phyloP scores from a whole-genome alignment of 2,329 filamentous ascomycete species.

The Diaporthe ilicicola region DNA sequence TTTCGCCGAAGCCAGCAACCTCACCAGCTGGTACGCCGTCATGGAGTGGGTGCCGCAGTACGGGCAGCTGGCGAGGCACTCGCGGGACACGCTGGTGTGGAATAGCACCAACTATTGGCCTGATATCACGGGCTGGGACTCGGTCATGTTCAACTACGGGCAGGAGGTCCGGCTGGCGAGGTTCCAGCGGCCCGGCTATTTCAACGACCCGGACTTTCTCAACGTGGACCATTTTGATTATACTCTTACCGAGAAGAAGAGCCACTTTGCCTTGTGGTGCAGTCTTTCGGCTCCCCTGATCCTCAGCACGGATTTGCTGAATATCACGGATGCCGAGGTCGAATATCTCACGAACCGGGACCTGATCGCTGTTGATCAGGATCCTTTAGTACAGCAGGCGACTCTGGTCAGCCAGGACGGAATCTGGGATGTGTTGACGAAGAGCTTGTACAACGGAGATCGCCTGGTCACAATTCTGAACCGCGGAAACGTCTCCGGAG shows the following conservation, averaged over 20 bases:
- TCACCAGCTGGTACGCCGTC: slow-evolving; percentile 54
- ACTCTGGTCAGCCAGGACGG: slow-evolving; percentile 55
- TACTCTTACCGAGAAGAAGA: slow-evolving; percentile 45
- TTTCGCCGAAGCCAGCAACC: slow-evolving; percentile 46
- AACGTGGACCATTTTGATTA: slow-evolving; percentile 47
- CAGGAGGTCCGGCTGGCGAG: slow-evolving; percentile 52
- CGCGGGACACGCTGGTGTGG: slow-evolving; percentile 41
- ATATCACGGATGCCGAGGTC: slow-evolving; percentile 44
- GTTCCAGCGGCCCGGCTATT: slow-evolving; percentile 47
- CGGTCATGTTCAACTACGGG: slow-evolving; percentile 57
- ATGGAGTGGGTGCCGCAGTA: slow-evolving; percentile 52
- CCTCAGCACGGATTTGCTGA: slow-evolving; percentile 50
- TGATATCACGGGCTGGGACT: slow-evolving; percentile 53
- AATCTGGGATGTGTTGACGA: slow-evolving; percentile 55
- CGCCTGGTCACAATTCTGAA: slow-evolving; percentile 57
- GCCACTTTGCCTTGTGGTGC: slow-evolving; percentile 48
- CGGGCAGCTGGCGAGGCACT: slow-evolving; percentile 55
- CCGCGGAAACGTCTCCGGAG: slow-evolving; percentile 43
- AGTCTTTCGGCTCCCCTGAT: slow-evolving; percentile 47
- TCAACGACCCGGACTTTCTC: slow-evolving; percentile 50
- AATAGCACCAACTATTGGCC: slow-evolving; percentile 51
- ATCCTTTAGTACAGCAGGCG: slow-evolving; percentile 51
- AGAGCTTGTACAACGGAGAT: slow-evolving; percentile 55
- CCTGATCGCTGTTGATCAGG: slow-evolving; percentile 53
- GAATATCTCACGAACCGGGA: slow-evolving; percentile 49